These are phyloP conservation scores for Cryptococcus jaspeensis DNA, from an alignment of 1,284 basidiomycete species.

Conservation along the genomic window DNA sequence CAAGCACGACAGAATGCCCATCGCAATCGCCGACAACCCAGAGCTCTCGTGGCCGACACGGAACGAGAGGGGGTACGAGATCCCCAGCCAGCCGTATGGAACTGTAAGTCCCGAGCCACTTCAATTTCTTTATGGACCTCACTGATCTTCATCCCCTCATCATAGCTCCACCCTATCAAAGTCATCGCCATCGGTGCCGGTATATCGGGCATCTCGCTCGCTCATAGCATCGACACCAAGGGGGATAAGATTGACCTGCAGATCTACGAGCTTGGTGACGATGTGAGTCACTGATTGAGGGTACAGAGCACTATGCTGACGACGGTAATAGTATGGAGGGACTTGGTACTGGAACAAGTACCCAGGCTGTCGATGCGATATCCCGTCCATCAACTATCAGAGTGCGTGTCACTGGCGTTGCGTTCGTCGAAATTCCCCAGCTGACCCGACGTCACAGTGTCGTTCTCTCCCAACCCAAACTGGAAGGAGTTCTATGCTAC, in stretches of 20 bases:
- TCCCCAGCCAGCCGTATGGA: slow-evolving; percentile 23
- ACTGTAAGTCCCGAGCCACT: slow-evolving; percentile 6
- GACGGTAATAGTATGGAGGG: slow-evolving; percentile 9
- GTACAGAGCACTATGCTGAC: not conserved
- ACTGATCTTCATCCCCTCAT: not conserved
- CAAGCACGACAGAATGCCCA: not conserved
- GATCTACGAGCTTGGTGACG: slow-evolving; percentile 23
- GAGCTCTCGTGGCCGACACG: slow-evolving; percentile 6
- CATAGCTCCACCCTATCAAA: slow-evolving; percentile 12
- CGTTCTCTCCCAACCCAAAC: slow-evolving; percentile 24
- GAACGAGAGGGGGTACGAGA: slow-evolving; percentile 22
- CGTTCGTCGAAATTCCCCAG: not conserved
- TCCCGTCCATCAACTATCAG: slow-evolving; percentile 34
- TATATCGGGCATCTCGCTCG: slow-evolving; percentile 23
- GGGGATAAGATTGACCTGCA: slow-evolving; percentile 21
- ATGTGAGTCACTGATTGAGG: slow-evolving; percentile 5
- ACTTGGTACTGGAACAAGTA: slow-evolving; percentile 38
- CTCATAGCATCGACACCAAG: slow-evolving; percentile 12
- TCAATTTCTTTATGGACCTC: not conserved
- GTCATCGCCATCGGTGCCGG: slow-evolving; percentile 28
- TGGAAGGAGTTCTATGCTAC: slow-evolving; percentile 33
- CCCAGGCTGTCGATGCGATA: slow-evolving; percentile 36
- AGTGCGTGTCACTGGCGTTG: slow-evolving; percentile 1
- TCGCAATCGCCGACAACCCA: not conserved
- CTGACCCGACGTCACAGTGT: slow-evolving; percentile 6